These are phyloP conservation scores for Starmera amethionina DNA, from an alignment of 805 yeast species.

Conservation along the genomic window DNA sequence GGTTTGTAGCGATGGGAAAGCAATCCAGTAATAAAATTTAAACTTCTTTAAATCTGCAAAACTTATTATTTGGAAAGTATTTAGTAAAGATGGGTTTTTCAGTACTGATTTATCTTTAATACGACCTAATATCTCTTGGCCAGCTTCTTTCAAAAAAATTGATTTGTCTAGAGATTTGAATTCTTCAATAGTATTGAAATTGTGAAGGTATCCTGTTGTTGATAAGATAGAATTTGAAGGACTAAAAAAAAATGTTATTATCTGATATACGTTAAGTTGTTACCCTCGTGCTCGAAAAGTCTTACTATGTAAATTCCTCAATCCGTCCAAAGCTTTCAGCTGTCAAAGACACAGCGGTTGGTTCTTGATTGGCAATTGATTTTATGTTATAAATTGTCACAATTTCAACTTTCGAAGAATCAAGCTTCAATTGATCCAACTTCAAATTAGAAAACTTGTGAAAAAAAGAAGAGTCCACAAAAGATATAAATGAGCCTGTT, in stretches of 20 bases:
- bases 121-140: conserved; percentile 17
- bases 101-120: conserved; percentile 26
- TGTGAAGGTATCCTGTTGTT: conserved; percentile 36
- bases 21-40: conserved; percentile 84
- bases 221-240: conserved; percentile 13
- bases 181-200: conserved; percentile 79
- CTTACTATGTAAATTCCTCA: conserved; percentile 7
- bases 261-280: too few species aligned
- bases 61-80: conserved; percentile 43
- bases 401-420: conserved; percentile 19
- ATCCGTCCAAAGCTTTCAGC: conserved; percentile 20
- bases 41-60: conserved; percentile 88
- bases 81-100: conserved; percentile 29
- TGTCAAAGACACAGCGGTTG: conserved; percentile 18
- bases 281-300: not conserved
- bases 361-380: conserved; percentile 20
- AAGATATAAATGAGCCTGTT: conserved; percentile 44
- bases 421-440: conserved; percentile 59
- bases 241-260: not conserved
- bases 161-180: conserved; percentile 65
- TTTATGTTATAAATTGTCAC: conserved; percentile 20
- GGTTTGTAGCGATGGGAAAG: conserved; percentile 56
- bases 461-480: conserved; percentile 83
- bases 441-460: conserved; percentile 63
- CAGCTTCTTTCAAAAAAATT: conserved; percentile 36